phyloP scores from a whole-genome alignment of 495 filamentous ascomycete species.

The Parathielavia appendiculata region DNA sequence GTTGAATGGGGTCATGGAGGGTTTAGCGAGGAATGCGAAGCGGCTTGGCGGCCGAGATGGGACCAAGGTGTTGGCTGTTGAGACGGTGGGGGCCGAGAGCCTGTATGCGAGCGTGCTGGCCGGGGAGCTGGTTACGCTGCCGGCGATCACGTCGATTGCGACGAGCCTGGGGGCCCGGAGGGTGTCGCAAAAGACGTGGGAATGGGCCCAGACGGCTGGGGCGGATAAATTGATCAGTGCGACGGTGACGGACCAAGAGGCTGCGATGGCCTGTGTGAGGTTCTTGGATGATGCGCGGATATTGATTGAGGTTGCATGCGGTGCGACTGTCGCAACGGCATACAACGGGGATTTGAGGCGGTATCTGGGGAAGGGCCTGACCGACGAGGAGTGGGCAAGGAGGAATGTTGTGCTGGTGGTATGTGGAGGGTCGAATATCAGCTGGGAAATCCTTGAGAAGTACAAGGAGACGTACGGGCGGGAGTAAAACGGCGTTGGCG shows the following conservation, averaged over 20 bases:
- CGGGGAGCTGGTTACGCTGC: constrained; percentile 59
- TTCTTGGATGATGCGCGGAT: constrained; percentile 80
- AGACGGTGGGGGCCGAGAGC: constrained; percentile 74
- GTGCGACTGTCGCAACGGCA: constrained; percentile 64
- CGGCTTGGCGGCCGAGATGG: constrained; percentile 16
- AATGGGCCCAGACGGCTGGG: constrained; percentile 43
- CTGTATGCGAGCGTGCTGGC: constrained; percentile 56
- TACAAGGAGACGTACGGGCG: constrained; percentile 56
- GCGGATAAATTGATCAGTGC: constrained; percentile 54
- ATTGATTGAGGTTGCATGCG: constrained; percentile 80
- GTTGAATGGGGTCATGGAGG: constrained; percentile 71
- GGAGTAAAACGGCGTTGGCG: neutral
- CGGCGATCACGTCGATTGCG: constrained; percentile 74
- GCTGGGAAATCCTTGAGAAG: constrained; percentile 56
- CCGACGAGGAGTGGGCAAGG: constrained; percentile 45
- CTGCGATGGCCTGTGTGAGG: constrained; percentile 65
- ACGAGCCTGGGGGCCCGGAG: constrained; percentile 69
- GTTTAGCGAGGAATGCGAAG: constrained; percentile 51
- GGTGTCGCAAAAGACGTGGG: constrained; percentile 68
- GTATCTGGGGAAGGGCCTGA: constrained; percentile 53
- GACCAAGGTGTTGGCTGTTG: constrained; percentile 67
- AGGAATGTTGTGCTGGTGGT: constrained; percentile 79
- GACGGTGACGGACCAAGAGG: constrained; percentile 74
- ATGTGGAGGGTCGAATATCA: constrained; percentile 78
- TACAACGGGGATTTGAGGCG: constrained; percentile 61